phyloP scores from a whole-genome alignment of 2,329 filamentous ascomycete species.

The Didymella pinodella region DNA sequence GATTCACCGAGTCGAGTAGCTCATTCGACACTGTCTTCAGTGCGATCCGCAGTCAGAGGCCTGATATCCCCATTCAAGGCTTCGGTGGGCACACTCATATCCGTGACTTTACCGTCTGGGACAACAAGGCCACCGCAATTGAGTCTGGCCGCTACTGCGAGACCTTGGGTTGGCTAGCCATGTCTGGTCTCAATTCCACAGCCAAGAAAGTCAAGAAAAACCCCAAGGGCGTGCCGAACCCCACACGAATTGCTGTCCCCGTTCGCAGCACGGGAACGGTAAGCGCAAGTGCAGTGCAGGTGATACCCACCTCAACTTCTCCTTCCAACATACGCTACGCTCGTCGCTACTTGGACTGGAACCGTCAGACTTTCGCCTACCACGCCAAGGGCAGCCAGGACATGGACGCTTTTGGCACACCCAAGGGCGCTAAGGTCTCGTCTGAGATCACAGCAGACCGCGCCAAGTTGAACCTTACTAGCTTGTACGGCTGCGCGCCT shows the following conservation, averaged over 20 bases:
- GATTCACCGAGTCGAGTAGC: conserved; percentile 55
- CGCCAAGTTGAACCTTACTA: conserved; percentile 62
- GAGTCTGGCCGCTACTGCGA: conserved; percentile 73
- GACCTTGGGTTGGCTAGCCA: conserved; percentile 72
- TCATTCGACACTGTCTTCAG: conserved; percentile 62
- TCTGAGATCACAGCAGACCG: conserved; percentile 61
- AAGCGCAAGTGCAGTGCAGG: conserved; percentile 31
- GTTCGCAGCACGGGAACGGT: conserved; percentile 40
- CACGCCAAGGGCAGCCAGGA: conserved; percentile 63
- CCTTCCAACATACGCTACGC: conserved; percentile 57
- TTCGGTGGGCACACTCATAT: conserved; percentile 72
- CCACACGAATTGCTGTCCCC: conserved; percentile 47
- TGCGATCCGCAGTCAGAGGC: conserved; percentile 65
- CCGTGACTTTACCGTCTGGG: conserved; percentile 70
- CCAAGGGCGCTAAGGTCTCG: conserved; percentile 58
- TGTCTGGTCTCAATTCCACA: conserved; percentile 64
- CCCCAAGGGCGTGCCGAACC: conserved; percentile 55
- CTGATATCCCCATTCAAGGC: conserved; percentile 67
- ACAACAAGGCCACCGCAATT: conserved; percentile 67
- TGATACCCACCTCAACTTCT: conserved; percentile 45
- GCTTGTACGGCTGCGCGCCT: conserved; percentile 67
- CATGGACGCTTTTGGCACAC: conserved; percentile 58
- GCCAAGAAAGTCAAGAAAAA: conserved; percentile 54
- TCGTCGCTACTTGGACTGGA: conserved; percentile 73
- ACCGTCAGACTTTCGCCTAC: conserved; percentile 70